Base-by-base conservation (phyloP, 1,284 basidiomycete species). In the Apiotrichum sp. region DNA sequence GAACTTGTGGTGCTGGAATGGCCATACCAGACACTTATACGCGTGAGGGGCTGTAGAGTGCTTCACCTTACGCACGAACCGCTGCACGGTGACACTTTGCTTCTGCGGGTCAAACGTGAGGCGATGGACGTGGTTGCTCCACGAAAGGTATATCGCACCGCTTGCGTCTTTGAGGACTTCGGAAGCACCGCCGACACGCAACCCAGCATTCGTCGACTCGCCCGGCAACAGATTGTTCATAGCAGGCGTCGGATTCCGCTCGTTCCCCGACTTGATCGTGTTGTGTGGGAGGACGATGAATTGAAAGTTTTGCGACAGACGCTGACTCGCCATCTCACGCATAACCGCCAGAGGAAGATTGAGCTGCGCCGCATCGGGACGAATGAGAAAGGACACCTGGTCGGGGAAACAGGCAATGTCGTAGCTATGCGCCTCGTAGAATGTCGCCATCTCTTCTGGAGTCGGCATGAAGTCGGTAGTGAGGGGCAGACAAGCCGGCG, bases 51-150 rank as follows among this genome's bases (percentile, higher is more conserved):
- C 71, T 72, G 77, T 80, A 29, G 72, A 62, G 80, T 83, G 65
- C 73, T 80, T 82, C 76, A 88, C 82, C 62, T 87, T 82, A 46
- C 92, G 81, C 29, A 93, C 86, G 71, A 93, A 93, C 29, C 92
- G 81, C 67, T 87, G 83, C 9, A 98, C 91, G 65, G 92, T 87
- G 60, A 97, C 89, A 22, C 85, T 83, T 63, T 93, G 88, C 16
- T 88, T 88, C 22, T 84, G 86, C 55, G 77, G 72, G 60, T 81
- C 79, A 66, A 93, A 98, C 22, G 87, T 85, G 63, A 98, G 86
- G 33, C 88, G 82, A 73, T 98, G 93, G 49, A 98, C 91, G 74
- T 97, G 92, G 72, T 95, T 96, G 69, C 87, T 88, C 83, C 93
- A 92, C 63, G 90, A 91, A 52, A 98, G 80, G 77, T 89, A 97